Percentiles rank a stretch among this genome's conserved stretches.
phyloP scores from a whole-genome alignment of 78 protist species.

The slime mould (Dictyostelium discoideum) region DNA sequence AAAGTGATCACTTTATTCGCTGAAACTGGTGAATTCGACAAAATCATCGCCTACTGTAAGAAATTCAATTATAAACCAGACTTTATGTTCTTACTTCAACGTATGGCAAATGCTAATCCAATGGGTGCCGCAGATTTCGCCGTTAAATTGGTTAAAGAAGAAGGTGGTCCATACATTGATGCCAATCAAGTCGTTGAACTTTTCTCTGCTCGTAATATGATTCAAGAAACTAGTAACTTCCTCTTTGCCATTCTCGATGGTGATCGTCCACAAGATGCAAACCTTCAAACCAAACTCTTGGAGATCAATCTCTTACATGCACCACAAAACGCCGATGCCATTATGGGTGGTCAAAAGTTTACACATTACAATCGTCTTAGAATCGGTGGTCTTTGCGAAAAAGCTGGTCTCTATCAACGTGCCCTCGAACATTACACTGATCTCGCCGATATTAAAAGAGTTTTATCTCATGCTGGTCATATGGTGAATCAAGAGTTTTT shows the following conservation, averaged over 20 bases:
- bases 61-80: constrained; percentile 91
- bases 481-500: constrained; percentile 88
- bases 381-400: constrained; percentile 98
- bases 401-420: constrained; percentile 96
- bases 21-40: constrained; percentile 94
- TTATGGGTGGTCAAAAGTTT: constrained; percentile 93
- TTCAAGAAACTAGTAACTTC: constrained; percentile 95
- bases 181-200: constrained; percentile 91
- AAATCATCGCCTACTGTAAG: constrained; percentile 95
- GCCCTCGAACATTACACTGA: constrained; percentile 98
- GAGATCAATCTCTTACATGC: constrained; percentile 95
- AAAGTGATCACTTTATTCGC: constrained; percentile 96
- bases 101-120: constrained; percentile 90
- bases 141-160: constrained; percentile 82
- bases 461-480: constrained; percentile 82
- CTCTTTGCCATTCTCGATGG: constrained; percentile 96
- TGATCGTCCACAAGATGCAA: constrained; percentile 91
- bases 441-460: constrained; percentile 95
- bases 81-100: constrained; percentile 78
- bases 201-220: constrained; percentile 88
- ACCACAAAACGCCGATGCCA: constrained; percentile 98
- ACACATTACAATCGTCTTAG: constrained; percentile 95
- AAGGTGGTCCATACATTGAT: constrained; percentile 87
- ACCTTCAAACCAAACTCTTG: constrained; percentile 98
- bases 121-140: constrained; percentile 94